Evolutionary conservation across 306 rosid species (phyloP).

Genomic region (Ziziphus jujuba): DNA sequence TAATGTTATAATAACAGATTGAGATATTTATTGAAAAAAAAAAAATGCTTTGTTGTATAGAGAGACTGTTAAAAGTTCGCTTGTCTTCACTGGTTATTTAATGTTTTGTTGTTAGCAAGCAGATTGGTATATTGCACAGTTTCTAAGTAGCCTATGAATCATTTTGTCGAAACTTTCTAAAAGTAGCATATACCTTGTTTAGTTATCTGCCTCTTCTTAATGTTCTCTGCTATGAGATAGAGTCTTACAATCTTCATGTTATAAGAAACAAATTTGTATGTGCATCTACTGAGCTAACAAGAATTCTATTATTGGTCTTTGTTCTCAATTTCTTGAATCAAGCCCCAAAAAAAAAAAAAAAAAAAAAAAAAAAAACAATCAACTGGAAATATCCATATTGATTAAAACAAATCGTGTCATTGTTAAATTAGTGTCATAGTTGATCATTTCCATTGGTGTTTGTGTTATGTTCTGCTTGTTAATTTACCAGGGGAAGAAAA

Average conservation of each 20-base stretch:
- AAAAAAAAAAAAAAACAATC: too few relatives aligned
- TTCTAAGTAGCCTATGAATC: background rate
- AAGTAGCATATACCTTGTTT: background rate
- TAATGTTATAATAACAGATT: background rate
- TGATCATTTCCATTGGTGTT: background rate
- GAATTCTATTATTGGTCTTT: too few relatives aligned
- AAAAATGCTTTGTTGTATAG: background rate
- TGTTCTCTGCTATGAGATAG: background rate
- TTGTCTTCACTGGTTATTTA: background rate
- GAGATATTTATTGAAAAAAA: background rate
- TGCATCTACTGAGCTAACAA: too few relatives aligned
- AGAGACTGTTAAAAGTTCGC: background rate
- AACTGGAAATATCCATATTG: background rate
- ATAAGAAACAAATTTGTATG: too few relatives aligned
- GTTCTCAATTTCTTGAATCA: background rate
- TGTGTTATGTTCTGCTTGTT: constrained; percentile 19
- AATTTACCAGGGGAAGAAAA: constrained; percentile 80
- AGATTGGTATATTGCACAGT: background rate
- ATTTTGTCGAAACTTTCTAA: background rate
- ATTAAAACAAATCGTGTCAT: too few relatives aligned
- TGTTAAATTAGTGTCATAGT: background rate
- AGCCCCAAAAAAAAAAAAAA: too few relatives aligned
- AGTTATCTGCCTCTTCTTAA: background rate
- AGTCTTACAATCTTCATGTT: too few relatives aligned
- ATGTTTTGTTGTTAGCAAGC: background rate